Percentiles rank a stretch among this genome's conserved stretches.
phyloP scores from a whole-genome alignment of 768 basidiomycete genomes.

The Leccinum subtestaceum region DNA sequence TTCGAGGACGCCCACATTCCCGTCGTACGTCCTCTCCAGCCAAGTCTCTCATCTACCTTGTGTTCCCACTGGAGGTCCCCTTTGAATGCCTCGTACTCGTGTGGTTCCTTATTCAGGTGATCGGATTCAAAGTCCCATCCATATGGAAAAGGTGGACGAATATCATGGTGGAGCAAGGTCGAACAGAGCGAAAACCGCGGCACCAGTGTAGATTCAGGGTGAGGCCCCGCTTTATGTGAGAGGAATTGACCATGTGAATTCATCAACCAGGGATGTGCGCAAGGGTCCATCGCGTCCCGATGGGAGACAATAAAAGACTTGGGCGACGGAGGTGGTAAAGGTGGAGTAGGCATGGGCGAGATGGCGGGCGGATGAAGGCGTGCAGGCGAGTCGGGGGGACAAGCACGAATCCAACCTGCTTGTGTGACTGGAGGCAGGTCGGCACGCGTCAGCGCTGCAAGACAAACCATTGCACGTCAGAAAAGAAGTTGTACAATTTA shows the following conservation, averaged over 20 bases:
- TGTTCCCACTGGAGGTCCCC: conserved; percentile 61
- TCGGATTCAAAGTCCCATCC: conserved; percentile 45
- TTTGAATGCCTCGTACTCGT: conserved; percentile 32
- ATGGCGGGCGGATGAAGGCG: conserved; percentile 33
- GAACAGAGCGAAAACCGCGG: conserved; percentile 55
- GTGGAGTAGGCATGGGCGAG: neutral
- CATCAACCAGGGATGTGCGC: conserved; percentile 34
- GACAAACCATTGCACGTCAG: neutral
- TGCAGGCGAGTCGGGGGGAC: conserved; percentile 24
- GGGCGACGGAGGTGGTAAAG: neutral
- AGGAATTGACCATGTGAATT: conserved; percentile 52
- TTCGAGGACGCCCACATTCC: conserved; percentile 47
- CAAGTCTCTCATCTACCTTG: conserved; percentile 57
- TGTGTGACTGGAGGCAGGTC: conserved; percentile 35
- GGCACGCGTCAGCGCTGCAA: conserved; percentile 25
- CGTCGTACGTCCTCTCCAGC: conserved; percentile 76
- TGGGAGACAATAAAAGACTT: conserved; percentile 39
- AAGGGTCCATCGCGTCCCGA: conserved; percentile 36
- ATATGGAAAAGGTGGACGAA: conserved; percentile 48
- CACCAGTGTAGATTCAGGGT: conserved; percentile 39
- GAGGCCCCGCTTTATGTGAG: conserved; percentile 44
- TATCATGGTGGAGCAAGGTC: conserved; percentile 52
- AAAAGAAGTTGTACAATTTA: neutral
- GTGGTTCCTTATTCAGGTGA: no score
- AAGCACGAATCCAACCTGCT: conserved; percentile 24